Evolutionary conservation across 1,284 basidiomycete species (phyloP).

Genomic region (Anthracocystis setariae): DNA sequence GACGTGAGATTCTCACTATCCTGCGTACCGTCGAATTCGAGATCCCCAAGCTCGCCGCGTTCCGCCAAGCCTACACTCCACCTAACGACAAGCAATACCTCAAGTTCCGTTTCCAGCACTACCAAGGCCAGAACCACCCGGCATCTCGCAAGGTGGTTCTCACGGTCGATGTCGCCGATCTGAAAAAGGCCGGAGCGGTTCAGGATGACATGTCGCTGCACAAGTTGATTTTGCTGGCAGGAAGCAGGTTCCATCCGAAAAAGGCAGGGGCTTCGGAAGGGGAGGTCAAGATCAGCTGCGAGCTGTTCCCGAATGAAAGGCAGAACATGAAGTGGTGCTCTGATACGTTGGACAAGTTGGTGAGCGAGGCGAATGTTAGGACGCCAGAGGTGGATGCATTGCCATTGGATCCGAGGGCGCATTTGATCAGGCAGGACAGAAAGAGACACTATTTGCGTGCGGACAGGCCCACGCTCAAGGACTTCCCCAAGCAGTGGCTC

Average conservation of each 20-base stretch:
- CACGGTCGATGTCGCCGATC: conserved; percentile 53
- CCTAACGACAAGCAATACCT: conserved; percentile 51
- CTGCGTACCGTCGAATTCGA: conserved; percentile 59
- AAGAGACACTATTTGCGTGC: conserved; percentile 44
- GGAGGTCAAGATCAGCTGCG: conserved; percentile 67
- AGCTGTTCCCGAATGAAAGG: conserved; percentile 64
- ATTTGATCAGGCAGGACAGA: conserved; percentile 52
- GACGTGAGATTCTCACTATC: conserved; percentile 59
- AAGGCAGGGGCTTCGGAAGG: conserved; percentile 27
- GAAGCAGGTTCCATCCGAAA: conserved; percentile 52
- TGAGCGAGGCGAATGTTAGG: conserved; percentile 64
- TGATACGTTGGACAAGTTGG: conserved; percentile 67
- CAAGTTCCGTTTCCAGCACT: conserved; percentile 66
- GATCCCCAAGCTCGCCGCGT: conserved; percentile 63
- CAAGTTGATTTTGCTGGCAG: conserved; percentile 69
- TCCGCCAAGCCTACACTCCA: conserved; percentile 62
- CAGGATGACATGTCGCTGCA: conserved; percentile 54
- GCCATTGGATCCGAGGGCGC: conserved; percentile 64
- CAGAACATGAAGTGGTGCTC: conserved; percentile 70
- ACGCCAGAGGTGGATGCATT: conserved; percentile 60
- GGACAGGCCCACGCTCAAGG: conserved; percentile 52
- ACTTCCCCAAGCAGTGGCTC: conserved; percentile 68
- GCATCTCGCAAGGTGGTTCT: conserved; percentile 67
- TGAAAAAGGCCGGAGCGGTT: conserved; percentile 50
- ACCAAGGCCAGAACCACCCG: conserved; percentile 68